Percentiles rank a stretch among this genome's conserved stretches.
Conservation (phyloP, 2,329 filamentous ascomycete species). For the Penicillium paneum region DNA sequence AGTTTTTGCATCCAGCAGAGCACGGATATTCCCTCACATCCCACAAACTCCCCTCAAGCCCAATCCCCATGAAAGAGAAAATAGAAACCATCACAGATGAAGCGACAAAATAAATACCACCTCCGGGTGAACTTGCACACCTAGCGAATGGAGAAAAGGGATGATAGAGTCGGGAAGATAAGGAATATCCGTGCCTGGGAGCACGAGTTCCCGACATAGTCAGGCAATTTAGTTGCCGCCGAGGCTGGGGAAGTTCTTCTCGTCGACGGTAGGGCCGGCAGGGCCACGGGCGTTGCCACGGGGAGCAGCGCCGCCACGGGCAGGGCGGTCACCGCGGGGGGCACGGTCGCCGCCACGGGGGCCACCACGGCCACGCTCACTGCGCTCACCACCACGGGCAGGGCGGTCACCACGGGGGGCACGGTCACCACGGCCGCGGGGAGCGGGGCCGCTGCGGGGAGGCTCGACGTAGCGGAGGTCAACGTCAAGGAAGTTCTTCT, state of each 20-base stretch:
- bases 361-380: constrained; percentile 20
- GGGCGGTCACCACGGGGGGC: constrained; percentile 40
- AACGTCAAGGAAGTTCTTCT: constrained; percentile 85
- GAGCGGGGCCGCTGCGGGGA: constrained; percentile 51
- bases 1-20: constrained; percentile 9
- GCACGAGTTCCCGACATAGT: constrained; percentile 4
- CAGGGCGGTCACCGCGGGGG: constrained; percentile 19
- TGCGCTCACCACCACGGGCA: constrained; percentile 40
- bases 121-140: constrained; percentile 8
- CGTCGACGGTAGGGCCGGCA: constrained; percentile 39
- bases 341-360: constrained; percentile 23
- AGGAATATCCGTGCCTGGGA: constrained; percentile 1
- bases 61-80: constrained; percentile 6
- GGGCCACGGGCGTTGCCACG: constrained; percentile 14
- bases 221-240: constrained; percentile 37
- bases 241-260: constrained; percentile 48
- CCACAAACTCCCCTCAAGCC: not conserved
- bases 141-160: constrained; percentile 6
- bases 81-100: constrained; percentile 9
- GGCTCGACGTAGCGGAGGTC: constrained; percentile 78
- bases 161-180: not conserved
- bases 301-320: constrained; percentile 35
- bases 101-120: constrained; percentile 5
- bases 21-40: not conserved
- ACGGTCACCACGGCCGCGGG: constrained; percentile 50